phyloP scores from a whole-genome alignment of 208 protist genomes.

The Leishmania gerbilli region DNA sequence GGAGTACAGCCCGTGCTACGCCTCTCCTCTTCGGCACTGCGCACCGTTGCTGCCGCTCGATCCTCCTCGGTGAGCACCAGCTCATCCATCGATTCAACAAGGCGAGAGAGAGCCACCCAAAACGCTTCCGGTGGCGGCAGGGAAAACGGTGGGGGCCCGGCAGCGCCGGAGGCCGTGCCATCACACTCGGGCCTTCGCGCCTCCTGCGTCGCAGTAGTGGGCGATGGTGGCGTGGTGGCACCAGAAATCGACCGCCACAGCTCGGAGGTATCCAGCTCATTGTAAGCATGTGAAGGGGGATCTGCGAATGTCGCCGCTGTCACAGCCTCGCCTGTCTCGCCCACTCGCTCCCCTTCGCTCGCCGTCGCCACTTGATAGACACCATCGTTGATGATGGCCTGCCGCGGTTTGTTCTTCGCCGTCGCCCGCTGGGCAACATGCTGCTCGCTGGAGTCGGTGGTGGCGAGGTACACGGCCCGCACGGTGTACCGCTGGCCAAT shows the following conservation, averaged over 20 bases:
- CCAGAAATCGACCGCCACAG: neutral
- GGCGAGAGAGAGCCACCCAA: conserved; percentile 21
- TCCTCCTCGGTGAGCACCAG: conserved; percentile 49
- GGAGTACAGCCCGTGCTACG: neutral
- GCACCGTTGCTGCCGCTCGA: neutral
- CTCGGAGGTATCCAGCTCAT: neutral
- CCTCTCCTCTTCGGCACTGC: neutral
- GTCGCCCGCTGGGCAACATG: conserved; percentile 41
- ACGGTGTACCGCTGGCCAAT: conserved; percentile 98
- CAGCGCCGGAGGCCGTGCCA: neutral
- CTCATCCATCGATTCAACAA: conserved; percentile 32
- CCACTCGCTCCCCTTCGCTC: neutral
- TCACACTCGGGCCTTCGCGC: neutral
- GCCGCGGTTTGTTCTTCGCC: conserved; percentile 54
- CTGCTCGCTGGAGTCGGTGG: conserved; percentile 66
- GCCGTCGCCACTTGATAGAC: conserved; percentile 33
- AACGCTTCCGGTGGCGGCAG: conserved; percentile 1
- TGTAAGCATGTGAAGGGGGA: neutral
- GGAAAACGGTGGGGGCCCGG: neutral
- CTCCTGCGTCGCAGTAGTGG: neutral
- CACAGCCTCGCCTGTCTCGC: neutral
- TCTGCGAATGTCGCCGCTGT: neutral
- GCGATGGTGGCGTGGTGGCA: neutral
- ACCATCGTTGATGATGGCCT: conserved; percentile 58
- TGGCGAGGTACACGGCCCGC: conserved; percentile 93